Conservation (phyloP, 441 rosid species). For the Lepidium campestre region DNA sequence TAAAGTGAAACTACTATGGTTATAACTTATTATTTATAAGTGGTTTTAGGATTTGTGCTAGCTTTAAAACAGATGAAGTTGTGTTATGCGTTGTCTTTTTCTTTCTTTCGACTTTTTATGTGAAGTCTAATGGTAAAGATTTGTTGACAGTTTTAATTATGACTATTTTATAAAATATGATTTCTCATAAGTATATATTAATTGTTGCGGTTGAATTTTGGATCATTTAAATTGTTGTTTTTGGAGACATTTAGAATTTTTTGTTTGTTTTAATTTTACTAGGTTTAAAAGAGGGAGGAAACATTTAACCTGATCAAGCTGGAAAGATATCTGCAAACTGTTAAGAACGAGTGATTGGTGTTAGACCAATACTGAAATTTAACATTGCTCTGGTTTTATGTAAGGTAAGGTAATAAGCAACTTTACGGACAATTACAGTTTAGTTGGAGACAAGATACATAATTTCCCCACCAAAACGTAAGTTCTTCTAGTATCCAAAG, state of each 20-base stretch:
- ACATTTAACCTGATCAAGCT: too few relatives aligned
- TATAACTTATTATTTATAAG: neutral
- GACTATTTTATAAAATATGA: neutral
- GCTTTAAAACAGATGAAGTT: constrained; percentile 8
- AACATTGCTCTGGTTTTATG: too few relatives aligned
- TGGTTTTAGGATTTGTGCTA: constrained; percentile 15
- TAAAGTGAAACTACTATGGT: constrained; percentile 16
- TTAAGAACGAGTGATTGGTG: too few relatives aligned
- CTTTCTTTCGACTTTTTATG: neutral
- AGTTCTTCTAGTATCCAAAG: neutral
- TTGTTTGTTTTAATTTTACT: too few relatives aligned
- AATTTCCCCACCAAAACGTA: neutral
- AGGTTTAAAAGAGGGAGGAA: too few relatives aligned
- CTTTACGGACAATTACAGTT: too few relatives aligned
- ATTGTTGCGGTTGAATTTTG: neutral
- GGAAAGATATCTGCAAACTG: too few relatives aligned
- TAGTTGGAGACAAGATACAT: too few relatives aligned
- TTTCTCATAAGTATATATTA: neutral
- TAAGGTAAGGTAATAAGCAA: too few relatives aligned
- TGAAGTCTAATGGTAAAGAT: constrained; percentile 5
- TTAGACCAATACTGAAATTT: too few relatives aligned
- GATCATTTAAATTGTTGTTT: neutral
- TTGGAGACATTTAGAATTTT: too few relatives aligned
- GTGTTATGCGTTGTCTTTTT: neutral
- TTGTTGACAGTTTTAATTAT: neutral